A percentile compares a stretch with the other conserved stretches of the same genome.
Conservation (phyloP, 768 basidiomycete species). For the Cyathus striatus region DNA sequence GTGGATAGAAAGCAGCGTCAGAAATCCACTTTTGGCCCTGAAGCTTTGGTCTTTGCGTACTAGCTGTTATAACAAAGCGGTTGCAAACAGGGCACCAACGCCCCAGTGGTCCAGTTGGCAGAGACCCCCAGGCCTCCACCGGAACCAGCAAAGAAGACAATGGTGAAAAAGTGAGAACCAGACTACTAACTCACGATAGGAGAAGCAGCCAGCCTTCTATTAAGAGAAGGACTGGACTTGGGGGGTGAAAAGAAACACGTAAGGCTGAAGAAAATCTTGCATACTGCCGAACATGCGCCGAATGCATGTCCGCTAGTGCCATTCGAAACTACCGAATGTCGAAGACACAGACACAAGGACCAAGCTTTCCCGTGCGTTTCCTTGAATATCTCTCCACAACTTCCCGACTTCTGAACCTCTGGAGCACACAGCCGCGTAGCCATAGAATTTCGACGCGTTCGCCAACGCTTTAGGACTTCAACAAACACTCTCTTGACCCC, state of each 20-base stretch:
- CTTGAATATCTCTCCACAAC: constrained; percentile 10
- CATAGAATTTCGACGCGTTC: constrained; percentile 51
- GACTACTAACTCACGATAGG: constrained; percentile 31
- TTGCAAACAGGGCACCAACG: constrained; percentile 10
- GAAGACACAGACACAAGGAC: neutral
- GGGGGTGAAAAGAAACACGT: constrained; percentile 23
- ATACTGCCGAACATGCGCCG: constrained; percentile 2
- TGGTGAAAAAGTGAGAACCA: constrained; percentile 27
- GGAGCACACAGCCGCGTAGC: constrained; percentile 29
- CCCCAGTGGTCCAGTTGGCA: constrained; percentile 17
- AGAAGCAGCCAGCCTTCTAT: constrained; percentile 34
- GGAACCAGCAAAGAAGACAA: too few relatives aligned
- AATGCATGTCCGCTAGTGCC: neutral
- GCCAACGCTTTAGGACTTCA: constrained; percentile 46
- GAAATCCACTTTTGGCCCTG: constrained; percentile 3
- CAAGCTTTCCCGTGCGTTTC: constrained; percentile 26
- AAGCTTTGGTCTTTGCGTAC: constrained; percentile 10
- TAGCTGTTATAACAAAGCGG: constrained; percentile 11
- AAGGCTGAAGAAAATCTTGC: constrained; percentile 11
- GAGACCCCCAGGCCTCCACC: constrained; percentile 10
- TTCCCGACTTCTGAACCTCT: constrained; percentile 5
- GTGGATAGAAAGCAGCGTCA: neutral
- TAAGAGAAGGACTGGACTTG: constrained; percentile 33
- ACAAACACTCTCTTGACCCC: too few relatives aligned
- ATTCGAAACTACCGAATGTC: too few relatives aligned